Conservation (phyloP, 208 protist species). For the Leishmania arabica region DNA sequence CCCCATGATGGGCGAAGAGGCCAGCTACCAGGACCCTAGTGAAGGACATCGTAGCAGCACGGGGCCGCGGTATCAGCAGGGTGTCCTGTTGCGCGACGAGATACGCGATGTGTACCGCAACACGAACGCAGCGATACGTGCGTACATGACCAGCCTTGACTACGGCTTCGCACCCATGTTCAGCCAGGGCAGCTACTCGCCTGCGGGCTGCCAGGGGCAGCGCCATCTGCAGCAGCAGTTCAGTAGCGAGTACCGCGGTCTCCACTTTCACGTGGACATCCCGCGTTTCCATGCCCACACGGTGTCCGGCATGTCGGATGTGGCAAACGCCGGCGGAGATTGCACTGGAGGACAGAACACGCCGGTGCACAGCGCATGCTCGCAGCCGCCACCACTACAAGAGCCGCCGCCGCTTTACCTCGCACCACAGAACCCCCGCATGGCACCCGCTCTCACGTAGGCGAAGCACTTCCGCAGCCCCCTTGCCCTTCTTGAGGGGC, state of each 20-base stretch:
- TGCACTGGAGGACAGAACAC: background rate
- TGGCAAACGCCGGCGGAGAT: background rate
- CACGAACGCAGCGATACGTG: conserved; percentile 22
- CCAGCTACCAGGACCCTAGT: background rate
- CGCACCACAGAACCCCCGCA: background rate
- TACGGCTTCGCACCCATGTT: conserved; percentile 12
- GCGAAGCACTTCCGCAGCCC: background rate
- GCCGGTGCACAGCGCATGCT: background rate
- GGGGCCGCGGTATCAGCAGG: background rate
- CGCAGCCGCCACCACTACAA: background rate
- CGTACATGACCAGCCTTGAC: conserved; percentile 39
- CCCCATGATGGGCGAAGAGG: conserved; percentile 1
- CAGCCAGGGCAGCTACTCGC: background rate
- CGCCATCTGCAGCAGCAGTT: conserved; percentile 11
- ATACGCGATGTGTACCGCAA: conserved; percentile 29
- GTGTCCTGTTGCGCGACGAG: conserved; percentile 25
- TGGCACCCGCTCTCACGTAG: background rate
- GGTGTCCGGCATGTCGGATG: background rate
- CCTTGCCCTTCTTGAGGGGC: background rate
- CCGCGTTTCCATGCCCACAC: conserved; percentile 21
- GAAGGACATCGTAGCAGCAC: background rate
- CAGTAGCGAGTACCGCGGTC: conserved; percentile 26
- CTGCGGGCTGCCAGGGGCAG: background rate
- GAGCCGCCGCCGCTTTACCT: background rate
- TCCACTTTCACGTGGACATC: conserved; percentile 28